phyloP scores from a whole-genome alignment of 495 filamentous ascomycete genomes.

The Aspergillus funiculosus region DNA sequence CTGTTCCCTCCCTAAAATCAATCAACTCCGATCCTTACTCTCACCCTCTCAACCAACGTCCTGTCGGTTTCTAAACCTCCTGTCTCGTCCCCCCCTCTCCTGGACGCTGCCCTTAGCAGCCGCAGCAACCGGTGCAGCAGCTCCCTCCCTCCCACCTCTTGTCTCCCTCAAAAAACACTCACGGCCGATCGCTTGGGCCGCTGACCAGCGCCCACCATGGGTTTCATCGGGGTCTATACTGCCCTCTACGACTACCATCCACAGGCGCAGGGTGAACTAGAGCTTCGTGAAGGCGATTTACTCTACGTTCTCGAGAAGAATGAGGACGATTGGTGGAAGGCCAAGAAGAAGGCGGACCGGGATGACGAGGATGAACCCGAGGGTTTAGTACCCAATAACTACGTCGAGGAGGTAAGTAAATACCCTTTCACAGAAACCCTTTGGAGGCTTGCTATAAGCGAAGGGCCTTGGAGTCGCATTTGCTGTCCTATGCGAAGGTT shows the following conservation, averaged over 20 bases:
- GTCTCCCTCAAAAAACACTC: constrained; percentile 1
- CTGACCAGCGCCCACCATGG: constrained; percentile 42
- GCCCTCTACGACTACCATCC: constrained; percentile 92
- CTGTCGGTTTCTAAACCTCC: neutral
- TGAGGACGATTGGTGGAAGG: constrained; percentile 97
- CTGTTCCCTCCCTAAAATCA: too few species aligned
- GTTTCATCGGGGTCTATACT: constrained; percentile 85
- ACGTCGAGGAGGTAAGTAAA: constrained; percentile 82
- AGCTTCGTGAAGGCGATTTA: constrained; percentile 82
- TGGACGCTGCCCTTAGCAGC: constrained; percentile 24
- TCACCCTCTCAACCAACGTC: neutral
- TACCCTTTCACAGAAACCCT: neutral
- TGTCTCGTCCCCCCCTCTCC: constrained; percentile 2
- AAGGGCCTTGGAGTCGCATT: neutral
- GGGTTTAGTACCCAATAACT: constrained; percentile 91
- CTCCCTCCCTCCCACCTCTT: neutral
- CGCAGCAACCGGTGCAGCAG: constrained; percentile 7
- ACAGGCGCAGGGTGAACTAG: constrained; percentile 81
- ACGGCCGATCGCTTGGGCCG: constrained; percentile 8
- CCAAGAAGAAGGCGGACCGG: constrained; percentile 87
- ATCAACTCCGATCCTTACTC: too few species aligned
- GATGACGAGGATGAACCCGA: constrained; percentile 94
- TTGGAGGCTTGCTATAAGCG: neutral
- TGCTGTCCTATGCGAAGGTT: neutral
- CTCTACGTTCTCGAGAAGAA: constrained; percentile 91